A percentile compares a stretch with the other conserved stretches of the same genome.
Evolutionary conservation across 805 yeast species (phyloP).

Genomic region (Starmera quercuum): DNA sequence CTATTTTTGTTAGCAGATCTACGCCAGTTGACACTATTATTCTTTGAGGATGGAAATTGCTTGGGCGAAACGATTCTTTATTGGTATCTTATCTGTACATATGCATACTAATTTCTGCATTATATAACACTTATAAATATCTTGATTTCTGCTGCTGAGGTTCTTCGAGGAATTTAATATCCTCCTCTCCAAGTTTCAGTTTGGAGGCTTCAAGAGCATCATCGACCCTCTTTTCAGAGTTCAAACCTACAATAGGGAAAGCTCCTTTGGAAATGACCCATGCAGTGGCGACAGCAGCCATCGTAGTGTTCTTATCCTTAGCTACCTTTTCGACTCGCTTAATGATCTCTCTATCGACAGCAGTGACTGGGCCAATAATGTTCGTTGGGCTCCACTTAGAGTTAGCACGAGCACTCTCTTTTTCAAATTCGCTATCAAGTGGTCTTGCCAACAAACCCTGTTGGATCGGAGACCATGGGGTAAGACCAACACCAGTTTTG

Average conservation of each 20-base stretch:
- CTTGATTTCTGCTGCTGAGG: conserved; percentile 6
- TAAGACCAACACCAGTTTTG: conserved; percentile 42
- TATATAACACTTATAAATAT: neutral
- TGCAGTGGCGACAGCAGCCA: conserved; percentile 47
- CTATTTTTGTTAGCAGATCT: no score
- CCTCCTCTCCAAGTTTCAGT: conserved; percentile 25
- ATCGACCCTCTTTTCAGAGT: conserved; percentile 39
- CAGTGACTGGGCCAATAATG: no score
- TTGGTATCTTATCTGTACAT: no score
- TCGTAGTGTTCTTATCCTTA: conserved; percentile 34
- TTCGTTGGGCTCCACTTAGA: no score
- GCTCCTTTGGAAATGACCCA: conserved; percentile 47
- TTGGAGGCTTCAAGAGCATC: conserved; percentile 39
- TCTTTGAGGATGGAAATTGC: no score
- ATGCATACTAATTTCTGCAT: no score
- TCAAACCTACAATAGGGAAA: conserved; percentile 49
- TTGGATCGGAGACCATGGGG: conserved; percentile 58
- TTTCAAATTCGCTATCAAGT: conserved; percentile 1
- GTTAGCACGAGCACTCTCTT: conserved; percentile 2
- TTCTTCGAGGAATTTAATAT: conserved; percentile 13
- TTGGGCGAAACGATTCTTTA: no score
- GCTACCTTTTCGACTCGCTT: conserved; percentile 50
- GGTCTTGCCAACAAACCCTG: conserved; percentile 51
- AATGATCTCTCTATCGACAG: conserved; percentile 30
- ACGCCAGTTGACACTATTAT: no score